These are phyloP conservation scores for Chernovozyma sophiae-reginae DNA, from an alignment of 1,139 yeast species.

Conservation along the genomic window DNA sequence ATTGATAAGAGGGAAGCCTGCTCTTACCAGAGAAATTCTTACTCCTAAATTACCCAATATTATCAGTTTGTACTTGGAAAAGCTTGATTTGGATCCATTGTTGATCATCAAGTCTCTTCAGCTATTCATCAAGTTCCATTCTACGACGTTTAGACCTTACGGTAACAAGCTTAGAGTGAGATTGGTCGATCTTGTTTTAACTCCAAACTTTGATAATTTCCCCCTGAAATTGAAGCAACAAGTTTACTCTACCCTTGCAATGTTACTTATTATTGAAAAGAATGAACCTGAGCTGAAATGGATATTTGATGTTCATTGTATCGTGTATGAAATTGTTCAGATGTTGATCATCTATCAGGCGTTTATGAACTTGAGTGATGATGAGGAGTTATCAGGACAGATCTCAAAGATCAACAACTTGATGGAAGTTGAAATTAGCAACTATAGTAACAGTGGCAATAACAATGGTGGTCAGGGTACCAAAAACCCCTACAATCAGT, in stretches of 20 bases:
- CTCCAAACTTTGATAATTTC: conserved; percentile 22
- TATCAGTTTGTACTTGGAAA: conserved; percentile 50
- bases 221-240: conserved; percentile 35
- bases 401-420: conserved; percentile 16
- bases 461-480: no score
- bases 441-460: conserved; percentile 1
- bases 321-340: conserved; percentile 46
- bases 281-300: conserved; percentile 47
- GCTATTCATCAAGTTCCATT: conserved; percentile 50
- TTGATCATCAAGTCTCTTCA: conserved; percentile 47
- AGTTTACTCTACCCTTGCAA: conserved; percentile 52
- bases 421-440: background rate
- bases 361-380: conserved; percentile 54
- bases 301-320: conserved; percentile 35
- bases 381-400: conserved; percentile 37
- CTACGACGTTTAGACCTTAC: conserved; percentile 81
- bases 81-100: conserved; percentile 35
- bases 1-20: conserved; percentile 73
- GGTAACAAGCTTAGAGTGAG: conserved; percentile 55
- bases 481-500: background rate
- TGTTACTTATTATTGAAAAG: conserved; percentile 55
- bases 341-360: conserved; percentile 52
- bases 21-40: conserved; percentile 76
- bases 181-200: conserved; percentile 34
- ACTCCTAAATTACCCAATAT: conserved; percentile 74